Evolutionary conservation across 352 stramenopile genomes (phyloP), one percentile per base, ranked within the genome.

Genomic region (Phytophthora colocasiae): DNA sequence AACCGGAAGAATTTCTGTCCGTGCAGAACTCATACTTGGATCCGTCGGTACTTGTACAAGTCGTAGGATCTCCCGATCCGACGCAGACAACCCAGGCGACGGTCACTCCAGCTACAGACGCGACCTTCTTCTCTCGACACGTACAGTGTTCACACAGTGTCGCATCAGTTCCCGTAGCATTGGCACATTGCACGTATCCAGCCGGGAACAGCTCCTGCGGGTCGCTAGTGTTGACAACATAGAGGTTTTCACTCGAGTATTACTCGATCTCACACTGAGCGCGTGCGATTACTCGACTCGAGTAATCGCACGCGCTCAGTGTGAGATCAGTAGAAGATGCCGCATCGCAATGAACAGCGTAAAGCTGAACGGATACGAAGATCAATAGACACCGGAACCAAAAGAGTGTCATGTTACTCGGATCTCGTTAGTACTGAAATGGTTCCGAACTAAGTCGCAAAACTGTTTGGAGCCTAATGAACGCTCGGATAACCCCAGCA

Each of bases 41-140:
- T 10, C 17, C 29, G 2, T 32, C 39, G 51, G 19, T 63, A 19
- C 26, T 60, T 36, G 36, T 11, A 49, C 69, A 75, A 22, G 59
- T 49, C n/a, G 56, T 48, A 39, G 58, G 48, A 51, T 70, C 54
- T 27, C 36, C 58, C 3, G 51, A 54, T 51, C 66, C 63, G 12
- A 77, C 50, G 48, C 73, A 81, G 22, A 81, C 47, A 8, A 65
- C 66, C 62, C 69, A 70, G 11, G 60, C 36, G 1, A 72, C 65
- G n/a, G 41, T 34, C 43, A 71, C 59, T 12, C 69, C 65, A 6
- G 17, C 60, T 14, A 68, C 45, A 12, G 44, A 63, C 0, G 50
- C 51, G 5, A 61, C 44, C 59, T 75, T 70, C 62, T 68, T 78
- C 44, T 84, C 69, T n/a, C 78, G 75, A 56, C 78, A 87, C 3